Base-by-base conservation (phyloP, 2,329 filamentous ascomycete species). In the Pseudogymnoascus sp. region DNA sequence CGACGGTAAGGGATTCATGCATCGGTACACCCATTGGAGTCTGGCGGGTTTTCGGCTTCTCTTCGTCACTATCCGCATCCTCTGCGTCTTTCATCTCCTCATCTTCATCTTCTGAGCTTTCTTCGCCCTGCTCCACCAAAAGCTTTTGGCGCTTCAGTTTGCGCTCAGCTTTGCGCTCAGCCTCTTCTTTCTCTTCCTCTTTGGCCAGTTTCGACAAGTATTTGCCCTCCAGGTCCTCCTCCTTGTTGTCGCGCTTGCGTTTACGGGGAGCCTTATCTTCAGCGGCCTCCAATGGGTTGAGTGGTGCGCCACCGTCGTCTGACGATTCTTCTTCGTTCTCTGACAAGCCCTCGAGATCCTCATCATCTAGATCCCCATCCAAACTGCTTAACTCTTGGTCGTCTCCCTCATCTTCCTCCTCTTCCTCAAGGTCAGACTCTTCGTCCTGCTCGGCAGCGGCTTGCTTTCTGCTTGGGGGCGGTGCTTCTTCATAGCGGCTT, bases 201-300 rank as follows among this genome's bases (percentile, higher is more conserved):
- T 85, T 75, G 68, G 79, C 82, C 31, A 92, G 74, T 67, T 85
- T 86, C 63, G 82, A 78, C 76, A 93, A 78, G 69, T 92, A 92
- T 60, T 82, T 84, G 63, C 80, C 82, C 71, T 92, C 89, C 1
- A 92, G 75, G 63, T 90, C 85, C 23, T 90, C 82, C 10, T 87
- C 83, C 33, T 88, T 82, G 63, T 80, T 72, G 61, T 77, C 86
- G 64, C 87, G 80, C 77, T 89, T 90, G 65, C 87, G 80, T 73
- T 89, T 56, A 31, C 82, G 79, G 31, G 71, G 68, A 8, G 67
- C 63, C 70, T 74, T 67, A 71, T 64, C 61, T 11, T 60, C 71
- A 8, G 84, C 79, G 63, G 75, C 74, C 63, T 80, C 79, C 37
- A 73, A 62, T 59, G 74, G 75, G 63, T 80, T 77, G 69, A 79